Evolutionary conservation across 345 rosid species (phyloP).

Genomic region (Salix suchowensis): DNA sequence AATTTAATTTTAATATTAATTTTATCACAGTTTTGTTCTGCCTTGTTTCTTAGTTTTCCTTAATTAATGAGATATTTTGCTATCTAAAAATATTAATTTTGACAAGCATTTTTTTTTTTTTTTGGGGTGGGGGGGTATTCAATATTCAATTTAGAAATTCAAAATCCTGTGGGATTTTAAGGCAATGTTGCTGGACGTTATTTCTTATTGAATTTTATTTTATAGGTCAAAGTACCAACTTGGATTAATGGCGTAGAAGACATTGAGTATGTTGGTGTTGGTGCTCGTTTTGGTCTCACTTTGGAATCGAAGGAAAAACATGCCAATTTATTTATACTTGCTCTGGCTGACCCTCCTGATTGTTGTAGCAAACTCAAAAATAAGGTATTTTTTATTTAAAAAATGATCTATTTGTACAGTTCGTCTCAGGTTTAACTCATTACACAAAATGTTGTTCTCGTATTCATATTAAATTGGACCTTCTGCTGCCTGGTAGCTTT

Average conservation of each 20-base stretch:
- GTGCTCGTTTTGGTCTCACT: slow-evolving; percentile 85
- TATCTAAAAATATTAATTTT: neutral
- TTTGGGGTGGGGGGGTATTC: neutral
- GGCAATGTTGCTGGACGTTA: neutral
- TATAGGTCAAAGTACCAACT: slow-evolving; percentile 83
- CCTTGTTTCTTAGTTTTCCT: neutral
- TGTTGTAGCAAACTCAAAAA: slow-evolving; percentile 54
- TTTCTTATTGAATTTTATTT: neutral
- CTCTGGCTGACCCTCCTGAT: slow-evolving; percentile 76
- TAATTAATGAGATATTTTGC: neutral
- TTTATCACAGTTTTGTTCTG: neutral
- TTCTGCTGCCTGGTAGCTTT: slow-evolving; percentile 42
- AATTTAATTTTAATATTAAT: neutral
- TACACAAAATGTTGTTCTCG: neutral
- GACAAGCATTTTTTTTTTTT: neutral
- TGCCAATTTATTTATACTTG: slow-evolving; percentile 53
- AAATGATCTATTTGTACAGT: neutral
- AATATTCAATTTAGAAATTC: neutral
- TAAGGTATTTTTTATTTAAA: slow-evolving; percentile 43
- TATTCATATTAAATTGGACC: slow-evolving; percentile 13
- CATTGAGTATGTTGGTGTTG: slow-evolving; percentile 80
- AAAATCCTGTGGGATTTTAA: neutral
- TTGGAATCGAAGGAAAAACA: slow-evolving; percentile 82
- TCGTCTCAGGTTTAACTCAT: neutral
- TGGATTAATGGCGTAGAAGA: slow-evolving; percentile 53